Evolutionary conservation across 2,329 filamentous ascomycete genomes (phyloP), one percentile per base, ranked within the genome.

Genomic region (Colletotrichum sp.): DNA sequence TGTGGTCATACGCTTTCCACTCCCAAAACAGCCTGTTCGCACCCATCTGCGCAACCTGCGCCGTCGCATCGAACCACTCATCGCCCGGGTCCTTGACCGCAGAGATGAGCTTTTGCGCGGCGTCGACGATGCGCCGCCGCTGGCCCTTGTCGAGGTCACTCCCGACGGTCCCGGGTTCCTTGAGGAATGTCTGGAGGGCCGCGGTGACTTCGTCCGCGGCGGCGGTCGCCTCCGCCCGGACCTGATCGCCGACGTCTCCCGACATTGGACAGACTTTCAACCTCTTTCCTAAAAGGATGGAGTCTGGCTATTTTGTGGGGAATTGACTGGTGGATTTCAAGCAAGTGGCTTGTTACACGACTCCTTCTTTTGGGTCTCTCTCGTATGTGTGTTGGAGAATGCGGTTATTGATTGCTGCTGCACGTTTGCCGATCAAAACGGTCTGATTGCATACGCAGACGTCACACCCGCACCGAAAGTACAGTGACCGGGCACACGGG

Each of bases 1-100:
- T 83, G 4, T 72, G 70, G 13, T 84, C 81, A 61, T 85, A 86
- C 0, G 78, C 81, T 16, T 80, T 79, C 82, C 84, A 84, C 64
- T 82, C 79, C 39, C 81, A 77, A 69, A 85, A 85, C 13, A 84
- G 77, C 18, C 76, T 39, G 30, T 68, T 75, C 16, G 73, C 73
- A 16, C 73, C 73, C 61, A 72, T 34, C 63, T 66, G 55, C 16
- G 73, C 73, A 18, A 75, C 57, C 30, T 72, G 61, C 16, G 69
- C 69, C 21, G 73, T 72, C 26, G 70, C 63, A 4, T 75, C 73
- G 3, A 75, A 64, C 73, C 73, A 75, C 26, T 75, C 73, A 14
- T 75, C 73, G 5, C 52, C 73, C 2, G 73, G 73, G 16, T 75
- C 73, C 18, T 72, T 75, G 63, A 75, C 63, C 10, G 69, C 30